phyloP scores from a whole-genome alignment of 192 early-diverging fungal species.

The Dimargaris cristalligena region DNA sequence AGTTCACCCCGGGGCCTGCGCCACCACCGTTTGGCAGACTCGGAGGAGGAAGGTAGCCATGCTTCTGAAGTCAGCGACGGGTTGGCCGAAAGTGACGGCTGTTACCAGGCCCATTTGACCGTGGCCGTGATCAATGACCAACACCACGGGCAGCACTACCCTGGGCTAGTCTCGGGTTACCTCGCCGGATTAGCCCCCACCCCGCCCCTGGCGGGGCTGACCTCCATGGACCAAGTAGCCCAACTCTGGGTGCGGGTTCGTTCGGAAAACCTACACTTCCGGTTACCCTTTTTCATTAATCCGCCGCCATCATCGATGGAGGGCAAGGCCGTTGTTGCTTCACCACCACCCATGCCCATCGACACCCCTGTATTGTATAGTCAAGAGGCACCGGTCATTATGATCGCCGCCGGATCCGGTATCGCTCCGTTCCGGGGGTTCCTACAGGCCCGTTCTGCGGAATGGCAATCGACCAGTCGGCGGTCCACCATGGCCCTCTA shows the following conservation, averaged over 20 bases:
- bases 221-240: too few species aligned
- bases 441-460: constrained; percentile 50
- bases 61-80: background rate
- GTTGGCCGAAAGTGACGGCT: too few species aligned
- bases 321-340: background rate
- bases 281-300: background rate
- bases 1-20: background rate
- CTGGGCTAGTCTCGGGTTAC: constrained; percentile 6
- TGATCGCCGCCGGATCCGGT: constrained; percentile 89
- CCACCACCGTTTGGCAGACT: too few species aligned
- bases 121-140: constrained; percentile 8
- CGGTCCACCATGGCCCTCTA: constrained; percentile 41
- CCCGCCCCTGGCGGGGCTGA: background rate
- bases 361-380: constrained; percentile 13
- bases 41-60: background rate
- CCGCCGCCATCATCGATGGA: background rate
- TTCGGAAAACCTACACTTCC: background rate
- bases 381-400: constrained; percentile 43
- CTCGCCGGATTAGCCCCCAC: background rate
- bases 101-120: background rate
- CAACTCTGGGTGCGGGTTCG: too few species aligned
- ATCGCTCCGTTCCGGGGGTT: constrained; percentile 90
- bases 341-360: background rate
- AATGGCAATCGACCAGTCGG: constrained; percentile 9
- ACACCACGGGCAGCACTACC: background rate